phyloP scores from a whole-genome alignment of 139 green algal species.

The Pleodorina starrii region DNA sequence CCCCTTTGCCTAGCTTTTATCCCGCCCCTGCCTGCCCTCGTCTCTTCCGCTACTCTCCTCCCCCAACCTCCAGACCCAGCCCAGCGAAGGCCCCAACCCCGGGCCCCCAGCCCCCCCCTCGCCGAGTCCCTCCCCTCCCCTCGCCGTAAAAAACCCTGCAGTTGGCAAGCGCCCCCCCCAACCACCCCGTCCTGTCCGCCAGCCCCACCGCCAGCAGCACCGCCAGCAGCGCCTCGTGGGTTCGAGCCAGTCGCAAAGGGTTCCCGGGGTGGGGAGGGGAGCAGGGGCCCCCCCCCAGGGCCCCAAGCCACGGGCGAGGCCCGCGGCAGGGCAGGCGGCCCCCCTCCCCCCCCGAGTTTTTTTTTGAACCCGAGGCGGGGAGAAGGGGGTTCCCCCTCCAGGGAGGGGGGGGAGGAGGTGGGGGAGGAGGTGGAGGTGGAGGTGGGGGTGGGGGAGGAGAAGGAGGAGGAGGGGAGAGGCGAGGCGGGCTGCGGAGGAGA shows the following conservation, averaged over 20 bases:
- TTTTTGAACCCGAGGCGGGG: too few relatives aligned
- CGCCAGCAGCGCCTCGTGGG: constrained; percentile 33
- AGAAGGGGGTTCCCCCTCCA: too few relatives aligned
- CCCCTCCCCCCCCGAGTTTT: too few relatives aligned
- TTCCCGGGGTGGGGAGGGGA: not conserved
- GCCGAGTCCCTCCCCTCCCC: not conserved
- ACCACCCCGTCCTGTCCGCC: not conserved
- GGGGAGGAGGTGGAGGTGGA: too few relatives aligned
- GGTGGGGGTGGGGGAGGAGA: too few relatives aligned
- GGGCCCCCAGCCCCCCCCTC: not conserved
- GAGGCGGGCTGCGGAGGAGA: not conserved
- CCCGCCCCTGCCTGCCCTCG: too few relatives aligned
- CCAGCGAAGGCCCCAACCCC: not conserved
- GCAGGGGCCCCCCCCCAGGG: not conserved
- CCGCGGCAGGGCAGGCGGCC: too few relatives aligned
- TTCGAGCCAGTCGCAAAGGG: not conserved
- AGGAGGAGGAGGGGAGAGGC: too few relatives aligned
- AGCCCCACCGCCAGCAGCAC: constrained; percentile 23
- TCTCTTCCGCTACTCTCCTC: too few relatives aligned
- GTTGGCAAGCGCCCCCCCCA: too few relatives aligned
- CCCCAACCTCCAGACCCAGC: not conserved
- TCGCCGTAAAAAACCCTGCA: not conserved
- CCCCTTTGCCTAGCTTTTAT: too few relatives aligned
- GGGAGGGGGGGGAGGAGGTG: too few relatives aligned
- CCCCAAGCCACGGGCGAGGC: not conserved